Evolutionary conservation across 2,329 filamentous ascomycete species (phyloP).

Genomic region (Chrysosporium keratinophilum): DNA sequence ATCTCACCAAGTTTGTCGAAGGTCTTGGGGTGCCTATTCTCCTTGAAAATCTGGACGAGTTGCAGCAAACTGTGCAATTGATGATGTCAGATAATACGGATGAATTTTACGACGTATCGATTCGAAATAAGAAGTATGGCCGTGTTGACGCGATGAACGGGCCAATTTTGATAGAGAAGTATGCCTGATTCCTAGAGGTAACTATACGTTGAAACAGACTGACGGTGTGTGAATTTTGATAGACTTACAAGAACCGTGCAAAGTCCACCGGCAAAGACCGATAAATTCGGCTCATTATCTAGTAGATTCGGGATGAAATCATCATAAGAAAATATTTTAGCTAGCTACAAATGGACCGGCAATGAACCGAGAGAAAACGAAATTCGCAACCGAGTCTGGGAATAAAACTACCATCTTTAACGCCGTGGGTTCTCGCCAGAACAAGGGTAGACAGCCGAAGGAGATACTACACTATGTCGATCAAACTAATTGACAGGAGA

Average conservation of each 20-base stretch:
- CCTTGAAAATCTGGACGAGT: conserved; percentile 77
- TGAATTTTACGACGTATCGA: conserved; percentile 89
- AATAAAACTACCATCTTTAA: conserved; percentile 1
- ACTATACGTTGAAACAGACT: neutral
- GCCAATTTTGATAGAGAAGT: conserved; percentile 85
- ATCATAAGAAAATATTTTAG: conserved; percentile 6
- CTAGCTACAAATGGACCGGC: neutral
- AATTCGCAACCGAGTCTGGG: neutral
- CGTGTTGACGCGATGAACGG: conserved; percentile 87
- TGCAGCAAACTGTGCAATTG: conserved; percentile 82
- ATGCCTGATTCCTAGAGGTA: conserved; percentile 23
- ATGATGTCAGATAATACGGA: conserved; percentile 84
- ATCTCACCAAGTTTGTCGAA: conserved; percentile 76
- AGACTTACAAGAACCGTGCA: conserved; percentile 57
- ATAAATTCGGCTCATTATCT: conserved; percentile 62
- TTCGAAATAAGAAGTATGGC: conserved; percentile 84
- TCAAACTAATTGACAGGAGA: neutral
- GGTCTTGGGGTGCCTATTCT: conserved; percentile 81
- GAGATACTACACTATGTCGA: neutral
- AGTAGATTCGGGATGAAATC: conserved; percentile 59
- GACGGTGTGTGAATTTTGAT: conserved; percentile 7
- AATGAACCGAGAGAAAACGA: neutral
- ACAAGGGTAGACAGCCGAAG: neutral
- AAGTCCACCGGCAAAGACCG: conserved; percentile 43
- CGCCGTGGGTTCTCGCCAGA: neutral